These are phyloP conservation scores for Diaporthe vaccinii DNA, from an alignment of 2,329 filamentous ascomycete genomes.

Conservation along the genomic window DNA sequence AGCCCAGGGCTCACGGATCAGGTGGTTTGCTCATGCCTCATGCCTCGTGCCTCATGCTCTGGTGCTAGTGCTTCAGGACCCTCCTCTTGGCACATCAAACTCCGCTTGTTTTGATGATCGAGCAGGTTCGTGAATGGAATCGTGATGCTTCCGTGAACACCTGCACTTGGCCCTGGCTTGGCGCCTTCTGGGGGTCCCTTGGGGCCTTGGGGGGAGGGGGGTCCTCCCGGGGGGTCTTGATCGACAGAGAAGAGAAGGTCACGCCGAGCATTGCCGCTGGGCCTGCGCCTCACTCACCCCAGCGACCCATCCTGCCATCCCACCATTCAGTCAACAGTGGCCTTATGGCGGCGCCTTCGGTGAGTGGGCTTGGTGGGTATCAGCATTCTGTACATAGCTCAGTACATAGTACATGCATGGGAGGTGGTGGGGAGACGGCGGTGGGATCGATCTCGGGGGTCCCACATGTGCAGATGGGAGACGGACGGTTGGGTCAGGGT, in stretches of 20 bases:
- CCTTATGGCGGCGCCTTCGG: neutral
- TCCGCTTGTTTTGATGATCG: conserved; percentile 22
- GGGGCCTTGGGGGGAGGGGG: neutral
- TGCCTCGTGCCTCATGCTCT: conserved; percentile 20
- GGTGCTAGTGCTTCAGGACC: conserved; percentile 24
- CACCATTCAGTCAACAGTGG: neutral
- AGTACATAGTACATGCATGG: neutral
- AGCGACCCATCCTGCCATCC: neutral
- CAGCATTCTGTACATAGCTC: neutral
- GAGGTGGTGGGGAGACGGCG: conserved; percentile 1
- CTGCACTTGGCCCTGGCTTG: conserved; percentile 24
- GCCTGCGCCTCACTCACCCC: conserved; percentile 21
- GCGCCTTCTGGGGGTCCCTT: neutral
- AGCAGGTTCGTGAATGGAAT: conserved; percentile 21
- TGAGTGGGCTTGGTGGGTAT: neutral
- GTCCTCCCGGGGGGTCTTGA: neutral
- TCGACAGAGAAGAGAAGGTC: conserved; percentile 5
- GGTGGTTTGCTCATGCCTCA: conserved; percentile 13
- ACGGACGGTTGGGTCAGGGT: conserved; percentile 23
- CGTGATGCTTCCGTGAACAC: conserved; percentile 26
- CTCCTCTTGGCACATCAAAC: conserved; percentile 32
- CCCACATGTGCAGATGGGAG: conserved; percentile 22
- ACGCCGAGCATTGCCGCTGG: conserved; percentile 26
- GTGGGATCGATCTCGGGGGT: conserved; percentile 28
- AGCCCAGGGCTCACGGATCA: conserved; percentile 17